Evolutionary conservation across 306 rosid genomes (phyloP).

Genomic region (Echinosophora koreensis): DNA sequence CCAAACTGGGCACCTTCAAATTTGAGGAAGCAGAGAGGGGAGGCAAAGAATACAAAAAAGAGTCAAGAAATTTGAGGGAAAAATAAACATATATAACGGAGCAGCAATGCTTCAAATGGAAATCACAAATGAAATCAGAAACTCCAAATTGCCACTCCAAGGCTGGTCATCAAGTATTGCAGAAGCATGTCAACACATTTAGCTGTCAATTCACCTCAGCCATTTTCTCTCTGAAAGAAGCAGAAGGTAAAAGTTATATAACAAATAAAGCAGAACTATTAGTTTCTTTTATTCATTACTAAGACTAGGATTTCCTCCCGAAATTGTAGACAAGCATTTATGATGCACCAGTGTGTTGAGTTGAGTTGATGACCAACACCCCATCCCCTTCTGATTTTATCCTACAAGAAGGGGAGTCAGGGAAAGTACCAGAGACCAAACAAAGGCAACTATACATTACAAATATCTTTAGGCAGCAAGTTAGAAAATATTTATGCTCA

Average conservation of each 20-base stretch:
- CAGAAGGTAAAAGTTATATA: constrained; percentile 45
- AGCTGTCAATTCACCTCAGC: constrained; percentile 69
- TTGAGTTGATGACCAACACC: background rate
- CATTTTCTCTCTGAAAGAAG: constrained; percentile 84
- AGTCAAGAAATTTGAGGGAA: constrained; percentile 35
- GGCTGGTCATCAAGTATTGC: constrained; percentile 51
- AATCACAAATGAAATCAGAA: constrained; percentile 43
- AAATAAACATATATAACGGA: constrained; percentile 40
- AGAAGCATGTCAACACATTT: constrained; percentile 42
- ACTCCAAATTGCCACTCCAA: constrained; percentile 40
- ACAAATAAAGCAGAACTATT: constrained; percentile 16
- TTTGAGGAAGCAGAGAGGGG: constrained; percentile 41
- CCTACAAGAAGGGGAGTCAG: background rate
- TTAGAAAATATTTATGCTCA: constrained; percentile 30
- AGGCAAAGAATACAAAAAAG: constrained; percentile 50
- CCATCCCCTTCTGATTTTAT: background rate
- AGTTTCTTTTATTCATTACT: background rate
- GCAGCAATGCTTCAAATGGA: constrained; percentile 53
- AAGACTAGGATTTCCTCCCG: background rate
- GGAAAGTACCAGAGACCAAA: constrained; percentile 3
- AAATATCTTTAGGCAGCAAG: background rate
- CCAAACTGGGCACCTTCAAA: constrained; percentile 44
- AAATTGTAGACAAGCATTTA: constrained; percentile 2
- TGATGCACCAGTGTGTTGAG: background rate
- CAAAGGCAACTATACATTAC: constrained; percentile 23